These are phyloP conservation scores for Golubevia pallescens DNA, from an alignment of 1,284 basidiomycete genomes.

Conservation along the genomic window DNA sequence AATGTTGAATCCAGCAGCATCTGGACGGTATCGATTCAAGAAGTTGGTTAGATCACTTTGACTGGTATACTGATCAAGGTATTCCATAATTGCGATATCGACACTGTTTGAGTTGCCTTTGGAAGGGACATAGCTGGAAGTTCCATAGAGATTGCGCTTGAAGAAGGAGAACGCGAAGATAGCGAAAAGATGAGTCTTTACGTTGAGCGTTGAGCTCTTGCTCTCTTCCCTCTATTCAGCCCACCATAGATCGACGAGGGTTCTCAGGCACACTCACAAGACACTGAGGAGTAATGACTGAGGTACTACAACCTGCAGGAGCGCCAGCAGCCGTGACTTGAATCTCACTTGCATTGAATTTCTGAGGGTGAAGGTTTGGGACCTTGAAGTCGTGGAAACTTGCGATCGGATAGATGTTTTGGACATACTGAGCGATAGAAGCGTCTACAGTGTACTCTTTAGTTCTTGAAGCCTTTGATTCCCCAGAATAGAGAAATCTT, in stretches of 20 bases:
- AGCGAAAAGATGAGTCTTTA: too few species aligned
- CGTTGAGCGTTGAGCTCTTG: too few species aligned
- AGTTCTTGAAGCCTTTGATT: constrained; percentile 4
- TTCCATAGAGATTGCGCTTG: constrained; percentile 5
- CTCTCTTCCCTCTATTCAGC: too few species aligned
- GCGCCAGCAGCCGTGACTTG: not conserved
- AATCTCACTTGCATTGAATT: too few species aligned
- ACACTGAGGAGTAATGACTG: too few species aligned
- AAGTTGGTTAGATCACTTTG: constrained; percentile 1
- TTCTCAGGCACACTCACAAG: too few species aligned
- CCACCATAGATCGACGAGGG: too few species aligned
- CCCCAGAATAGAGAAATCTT: constrained; percentile 5
- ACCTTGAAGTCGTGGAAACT: constrained; percentile 5
- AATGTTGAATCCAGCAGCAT: constrained; percentile 1
- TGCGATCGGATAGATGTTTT: constrained; percentile 8
- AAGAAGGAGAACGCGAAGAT: too few species aligned
- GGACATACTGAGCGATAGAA: constrained; percentile 8
- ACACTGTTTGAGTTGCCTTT: not conserved
- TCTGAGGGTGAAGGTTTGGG: too few species aligned
- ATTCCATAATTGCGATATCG: not conserved
- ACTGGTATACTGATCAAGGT: not conserved
- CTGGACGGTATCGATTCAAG: not conserved
- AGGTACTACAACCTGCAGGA: too few species aligned
- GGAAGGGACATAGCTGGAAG: constrained; percentile 2
- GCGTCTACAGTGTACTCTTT: constrained; percentile 13